Conservation (phyloP, 1,284 basidiomycete species). For the Melampsora occidentalis region DNA sequence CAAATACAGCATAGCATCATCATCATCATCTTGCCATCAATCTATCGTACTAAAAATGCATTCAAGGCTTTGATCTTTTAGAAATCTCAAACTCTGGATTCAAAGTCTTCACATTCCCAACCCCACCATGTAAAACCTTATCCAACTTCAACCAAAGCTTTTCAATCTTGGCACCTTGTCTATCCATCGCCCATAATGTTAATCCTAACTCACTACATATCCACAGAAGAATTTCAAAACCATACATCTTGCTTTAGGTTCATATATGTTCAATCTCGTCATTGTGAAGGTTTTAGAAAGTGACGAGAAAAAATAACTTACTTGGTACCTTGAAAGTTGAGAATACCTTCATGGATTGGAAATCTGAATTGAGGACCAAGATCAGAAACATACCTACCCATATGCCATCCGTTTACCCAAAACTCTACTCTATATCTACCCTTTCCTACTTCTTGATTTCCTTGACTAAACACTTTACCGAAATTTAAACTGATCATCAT, state of each 20-base stretch:
- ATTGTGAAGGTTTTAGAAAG: neutral
- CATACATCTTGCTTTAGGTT: neutral
- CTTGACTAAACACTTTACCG: neutral
- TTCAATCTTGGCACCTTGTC: slow-evolving; percentile 16
- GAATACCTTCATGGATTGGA: slow-evolving; percentile 71
- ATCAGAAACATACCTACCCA: slow-evolving; percentile 71
- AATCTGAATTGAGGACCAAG: slow-evolving; percentile 72
- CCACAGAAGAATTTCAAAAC: neutral
- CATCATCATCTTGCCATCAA: no score
- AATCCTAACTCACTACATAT: slow-evolving; percentile 17
- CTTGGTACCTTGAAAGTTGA: slow-evolving; percentile 69
- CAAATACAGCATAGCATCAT: no score
- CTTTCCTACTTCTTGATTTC: neutral
- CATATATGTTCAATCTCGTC: neutral
- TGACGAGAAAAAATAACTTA: slow-evolving; percentile 50
- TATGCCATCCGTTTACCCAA: slow-evolving; percentile 82
- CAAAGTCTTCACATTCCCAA: neutral
- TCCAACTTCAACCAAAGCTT: slow-evolving; percentile 23
- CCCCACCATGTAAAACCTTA: slow-evolving; percentile 24
- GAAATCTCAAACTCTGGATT: no score
- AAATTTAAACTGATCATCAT: slow-evolving; percentile 31
- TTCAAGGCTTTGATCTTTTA: no score
- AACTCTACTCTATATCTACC: slow-evolving; percentile 64
- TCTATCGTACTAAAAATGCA: no score
- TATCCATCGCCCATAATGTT: slow-evolving; percentile 29